These are phyloP conservation scores for Niebla homalea DNA, from an alignment of 495 filamentous ascomycete genomes.

Conservation along the genomic window DNA sequence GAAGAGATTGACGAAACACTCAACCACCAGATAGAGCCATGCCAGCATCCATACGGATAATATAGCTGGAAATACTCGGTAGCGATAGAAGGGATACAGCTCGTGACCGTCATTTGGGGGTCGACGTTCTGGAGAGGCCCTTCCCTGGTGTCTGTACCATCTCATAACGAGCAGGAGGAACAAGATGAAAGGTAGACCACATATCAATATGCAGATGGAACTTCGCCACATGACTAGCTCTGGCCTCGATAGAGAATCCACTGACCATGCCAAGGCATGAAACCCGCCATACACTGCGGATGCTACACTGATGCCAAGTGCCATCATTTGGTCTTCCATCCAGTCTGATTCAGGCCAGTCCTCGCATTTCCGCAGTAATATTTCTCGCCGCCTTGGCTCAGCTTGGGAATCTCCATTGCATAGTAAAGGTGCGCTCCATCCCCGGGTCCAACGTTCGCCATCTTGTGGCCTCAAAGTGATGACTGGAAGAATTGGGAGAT, in stretches of 20 bases:
- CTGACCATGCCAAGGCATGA: background rate
- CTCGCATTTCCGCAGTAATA: background rate
- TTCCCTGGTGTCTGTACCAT: no score
- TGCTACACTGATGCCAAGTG: background rate
- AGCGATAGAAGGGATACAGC: no score
- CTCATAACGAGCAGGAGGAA: no score
- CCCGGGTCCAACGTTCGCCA: slow-evolving; percentile 2
- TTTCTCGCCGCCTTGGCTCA: background rate
- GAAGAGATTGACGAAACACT: slow-evolving; percentile 10
- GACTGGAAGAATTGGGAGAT: background rate
- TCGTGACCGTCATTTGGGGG: no score
- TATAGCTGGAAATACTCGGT: no score
- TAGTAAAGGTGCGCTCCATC: background rate
- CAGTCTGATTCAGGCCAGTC: background rate
- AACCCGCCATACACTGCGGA: background rate
- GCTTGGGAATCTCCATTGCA: no score
- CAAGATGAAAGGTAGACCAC: background rate
- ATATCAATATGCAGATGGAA: background rate
- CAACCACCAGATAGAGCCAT: slow-evolving; percentile 6
- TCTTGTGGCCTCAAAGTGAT: background rate
- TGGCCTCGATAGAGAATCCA: background rate
- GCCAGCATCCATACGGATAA: background rate
- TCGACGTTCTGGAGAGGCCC: no score
- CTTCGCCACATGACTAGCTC: background rate
- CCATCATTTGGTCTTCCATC: background rate